Percentiles rank a stretch among this genome's conserved stretches.
These are phyloP conservation scores for Batrachochytrium dendrobatidis DNA, from an alignment of 371 early-diverging fungal species.

Conservation along the genomic window DNA sequence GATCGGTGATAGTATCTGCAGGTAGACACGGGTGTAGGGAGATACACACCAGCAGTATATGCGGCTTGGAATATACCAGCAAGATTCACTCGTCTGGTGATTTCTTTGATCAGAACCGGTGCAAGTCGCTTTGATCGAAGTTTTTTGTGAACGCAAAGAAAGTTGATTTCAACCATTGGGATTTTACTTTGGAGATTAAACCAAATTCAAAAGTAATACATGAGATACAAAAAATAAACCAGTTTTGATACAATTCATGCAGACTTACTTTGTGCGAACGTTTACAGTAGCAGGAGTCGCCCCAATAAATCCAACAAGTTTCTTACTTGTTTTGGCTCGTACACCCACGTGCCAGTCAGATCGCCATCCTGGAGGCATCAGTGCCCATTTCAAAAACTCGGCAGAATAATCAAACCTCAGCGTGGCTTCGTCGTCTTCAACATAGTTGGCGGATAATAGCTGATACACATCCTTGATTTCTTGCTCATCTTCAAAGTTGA, in stretches of 20 bases:
- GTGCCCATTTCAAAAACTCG: slow-evolving; percentile 87
- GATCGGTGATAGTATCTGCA: slow-evolving; percentile 87
- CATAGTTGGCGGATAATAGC: slow-evolving; percentile 84
- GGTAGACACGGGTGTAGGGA: slow-evolving; percentile 84
- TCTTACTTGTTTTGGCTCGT: slow-evolving; percentile 70
- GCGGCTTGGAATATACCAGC: slow-evolving; percentile 96
- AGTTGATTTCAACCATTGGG: slow-evolving; percentile 94
- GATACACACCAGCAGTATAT: slow-evolving; percentile 89
- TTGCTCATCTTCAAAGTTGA: slow-evolving; percentile 71
- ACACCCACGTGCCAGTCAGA: slow-evolving; percentile 88
- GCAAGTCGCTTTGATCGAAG: slow-evolving; percentile 93
- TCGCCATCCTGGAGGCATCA: slow-evolving; percentile 87
- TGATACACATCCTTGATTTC: slow-evolving; percentile 81
- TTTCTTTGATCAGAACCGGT: slow-evolving; percentile 97
- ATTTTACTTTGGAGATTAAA: slow-evolving; percentile 23
- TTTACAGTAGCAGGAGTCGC: slow-evolving; percentile 79
- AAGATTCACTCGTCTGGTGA: slow-evolving; percentile 89
- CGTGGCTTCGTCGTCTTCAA: slow-evolving; percentile 90
- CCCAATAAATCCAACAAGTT: slow-evolving; percentile 92
- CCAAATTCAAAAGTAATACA: slow-evolving; percentile 5
- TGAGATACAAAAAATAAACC: no score
- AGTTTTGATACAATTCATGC: no score
- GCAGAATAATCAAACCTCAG: slow-evolving; percentile 94
- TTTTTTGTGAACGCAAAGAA: slow-evolving; percentile 94
- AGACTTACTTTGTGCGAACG: slow-evolving; percentile 52